phyloP scores from a whole-genome alignment of 139 green algal species.

The Raphidocelis subcapitata region DNA sequence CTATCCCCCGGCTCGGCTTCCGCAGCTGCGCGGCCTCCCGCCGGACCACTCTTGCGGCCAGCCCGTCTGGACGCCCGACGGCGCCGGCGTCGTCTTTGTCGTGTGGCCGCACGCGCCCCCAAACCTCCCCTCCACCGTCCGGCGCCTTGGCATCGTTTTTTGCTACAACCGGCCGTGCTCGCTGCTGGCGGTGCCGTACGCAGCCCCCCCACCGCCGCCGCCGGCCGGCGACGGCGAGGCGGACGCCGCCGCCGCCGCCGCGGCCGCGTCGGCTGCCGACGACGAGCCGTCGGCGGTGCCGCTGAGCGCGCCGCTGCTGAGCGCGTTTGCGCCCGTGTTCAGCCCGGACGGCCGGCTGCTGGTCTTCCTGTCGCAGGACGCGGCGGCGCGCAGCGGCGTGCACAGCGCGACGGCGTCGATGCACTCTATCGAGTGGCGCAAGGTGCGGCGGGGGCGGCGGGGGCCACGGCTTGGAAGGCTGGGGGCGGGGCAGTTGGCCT shows the following conservation, averaged over 20 bases:
- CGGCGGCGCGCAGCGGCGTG: conserved; percentile 61
- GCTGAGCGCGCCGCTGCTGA: conserved; percentile 19
- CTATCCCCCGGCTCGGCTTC: conserved; percentile 61
- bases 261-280: not conserved
- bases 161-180: conserved; percentile 86
- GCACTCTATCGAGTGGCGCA: conserved; percentile 55
- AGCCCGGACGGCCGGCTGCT: conserved; percentile 62
- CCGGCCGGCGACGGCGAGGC: not conserved
- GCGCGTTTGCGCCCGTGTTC: conserved; percentile 65
- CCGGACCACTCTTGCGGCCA: conserved; percentile 51
- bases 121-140: conserved; percentile 62
- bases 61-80: conserved; percentile 68
- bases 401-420: conserved; percentile 76
- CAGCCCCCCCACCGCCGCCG: conserved; percentile 1
- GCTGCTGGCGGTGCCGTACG: conserved; percentile 47
- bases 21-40: conserved; percentile 22
- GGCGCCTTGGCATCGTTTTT: conserved; percentile 80
- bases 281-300: conserved; percentile 7
- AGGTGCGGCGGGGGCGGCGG: too few relatives aligned
- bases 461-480: too few relatives aligned
- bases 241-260: not conserved
- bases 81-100: conserved; percentile 63
- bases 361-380: conserved; percentile 73
- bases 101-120: conserved; percentile 64
- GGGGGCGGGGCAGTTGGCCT: too few relatives aligned